phyloP scores from a whole-genome alignment of 202 grass and related monocot species.

The Hordeum pubiflorum region DNA sequence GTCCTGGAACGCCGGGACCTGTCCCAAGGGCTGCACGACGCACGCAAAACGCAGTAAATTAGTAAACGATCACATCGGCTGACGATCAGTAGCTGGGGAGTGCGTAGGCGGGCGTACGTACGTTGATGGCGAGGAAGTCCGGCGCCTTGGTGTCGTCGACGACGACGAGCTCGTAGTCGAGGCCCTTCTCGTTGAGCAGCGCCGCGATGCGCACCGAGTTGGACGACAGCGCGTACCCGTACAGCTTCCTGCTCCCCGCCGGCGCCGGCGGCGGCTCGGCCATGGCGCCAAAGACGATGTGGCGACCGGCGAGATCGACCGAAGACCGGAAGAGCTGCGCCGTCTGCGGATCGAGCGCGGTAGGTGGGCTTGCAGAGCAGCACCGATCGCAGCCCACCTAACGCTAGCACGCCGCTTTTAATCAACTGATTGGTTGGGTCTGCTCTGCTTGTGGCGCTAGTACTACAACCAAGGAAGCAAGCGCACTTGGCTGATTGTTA shows the following conservation, averaged over 20 bases:
- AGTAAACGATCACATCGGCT: neutral
- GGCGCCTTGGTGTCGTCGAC: conserved; percentile 43
- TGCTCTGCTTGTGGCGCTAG: too few relatives aligned
- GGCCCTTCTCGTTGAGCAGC: conserved; percentile 7
- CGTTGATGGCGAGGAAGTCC: conserved; percentile 50
- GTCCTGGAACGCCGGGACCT: conserved; percentile 49
- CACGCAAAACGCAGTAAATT: neutral
- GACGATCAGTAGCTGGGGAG: neutral
- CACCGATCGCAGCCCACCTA: neutral
- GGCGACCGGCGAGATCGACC: neutral
- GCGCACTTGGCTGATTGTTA: too few relatives aligned
- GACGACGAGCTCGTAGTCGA: conserved; percentile 4
- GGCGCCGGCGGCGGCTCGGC: neutral
- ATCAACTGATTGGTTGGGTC: neutral
- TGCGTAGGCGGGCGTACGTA: neutral
- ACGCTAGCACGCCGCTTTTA: neutral
- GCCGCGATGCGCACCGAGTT: conserved; percentile 11
- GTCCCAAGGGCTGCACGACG: conserved; percentile 52
- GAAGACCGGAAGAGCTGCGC: neutral
- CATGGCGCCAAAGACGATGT: neutral
- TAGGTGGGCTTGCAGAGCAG: too few relatives aligned
- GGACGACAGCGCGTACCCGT: neutral
- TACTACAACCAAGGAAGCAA: too few relatives aligned
- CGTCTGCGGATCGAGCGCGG: too few relatives aligned
- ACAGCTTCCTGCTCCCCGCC: neutral